Percentiles rank a stretch among this genome's conserved stretches.
phyloP scores from a whole-genome alignment of 768 basidiomycete species.

The Rubroboletus pulcherrimus region DNA sequence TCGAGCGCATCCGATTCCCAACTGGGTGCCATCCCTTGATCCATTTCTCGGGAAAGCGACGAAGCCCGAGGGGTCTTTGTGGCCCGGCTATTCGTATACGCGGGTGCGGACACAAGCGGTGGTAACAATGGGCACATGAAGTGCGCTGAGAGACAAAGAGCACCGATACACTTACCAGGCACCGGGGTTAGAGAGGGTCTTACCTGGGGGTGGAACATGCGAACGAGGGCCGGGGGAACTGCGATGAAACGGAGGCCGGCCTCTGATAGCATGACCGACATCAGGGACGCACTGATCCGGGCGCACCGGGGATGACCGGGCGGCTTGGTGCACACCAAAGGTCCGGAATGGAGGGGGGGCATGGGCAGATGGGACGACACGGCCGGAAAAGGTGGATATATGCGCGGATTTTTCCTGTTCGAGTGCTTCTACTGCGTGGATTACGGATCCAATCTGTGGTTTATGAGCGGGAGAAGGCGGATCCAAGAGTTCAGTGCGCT shows the following conservation, averaged over 20 bases:
- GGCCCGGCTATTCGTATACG: not conserved
- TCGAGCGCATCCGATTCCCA: constrained; percentile 8
- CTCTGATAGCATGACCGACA: not conserved
- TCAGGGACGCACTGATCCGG: not conserved
- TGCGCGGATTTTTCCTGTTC: constrained; percentile 7
- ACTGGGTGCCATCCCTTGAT: not conserved
- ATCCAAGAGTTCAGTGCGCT: not conserved
- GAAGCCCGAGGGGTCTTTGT: not conserved
- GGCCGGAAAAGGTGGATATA: constrained; percentile 6
- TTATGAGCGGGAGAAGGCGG: not conserved
- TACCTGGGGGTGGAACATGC: constrained; percentile 11
- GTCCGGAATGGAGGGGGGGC: not conserved
- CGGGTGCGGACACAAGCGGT: not conserved
- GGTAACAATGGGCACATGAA: not conserved
- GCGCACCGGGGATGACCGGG: constrained; percentile 7
- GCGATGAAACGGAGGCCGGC: not conserved
- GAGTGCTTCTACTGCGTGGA: not conserved
- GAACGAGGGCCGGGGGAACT: constrained; percentile 10
- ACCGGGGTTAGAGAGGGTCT: not conserved
- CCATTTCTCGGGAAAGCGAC: not conserved
- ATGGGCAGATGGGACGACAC: too few relatives aligned
- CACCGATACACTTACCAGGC: constrained; percentile 4
- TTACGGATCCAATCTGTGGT: not conserved
- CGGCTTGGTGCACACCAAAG: not conserved
- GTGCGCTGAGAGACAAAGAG: constrained; percentile 5